Percentiles rank a stretch among this genome's conserved stretches.
Evolutionary conservation across 2,329 filamentous ascomycete genomes (phyloP).

Genomic region (Calonectria naviculata): DNA sequence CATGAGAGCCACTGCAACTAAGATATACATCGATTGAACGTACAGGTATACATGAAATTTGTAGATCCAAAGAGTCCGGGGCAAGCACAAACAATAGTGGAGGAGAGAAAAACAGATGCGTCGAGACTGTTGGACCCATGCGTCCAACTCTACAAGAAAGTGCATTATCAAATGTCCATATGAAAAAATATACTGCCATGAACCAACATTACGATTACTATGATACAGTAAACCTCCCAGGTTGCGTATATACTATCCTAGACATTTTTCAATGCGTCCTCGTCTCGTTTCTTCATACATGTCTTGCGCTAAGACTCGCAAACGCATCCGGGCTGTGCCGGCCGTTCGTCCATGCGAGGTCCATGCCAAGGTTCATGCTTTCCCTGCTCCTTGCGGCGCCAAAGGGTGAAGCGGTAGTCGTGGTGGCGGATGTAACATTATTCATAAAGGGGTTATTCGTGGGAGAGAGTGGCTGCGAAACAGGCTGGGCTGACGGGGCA

Average conservation of each 20-base stretch:
- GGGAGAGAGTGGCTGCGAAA: slow-evolving; percentile 50
- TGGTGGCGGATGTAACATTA: slow-evolving; percentile 41
- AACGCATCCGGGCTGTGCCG: slow-evolving; percentile 85
- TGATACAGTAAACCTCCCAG: slow-evolving; percentile 39
- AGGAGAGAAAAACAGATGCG: not conserved
- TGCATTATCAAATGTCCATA: slow-evolving; percentile 1
- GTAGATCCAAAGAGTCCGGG: not conserved
- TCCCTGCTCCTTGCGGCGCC: slow-evolving; percentile 67
- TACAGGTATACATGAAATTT: slow-evolving; percentile 46
- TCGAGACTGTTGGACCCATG: not conserved
- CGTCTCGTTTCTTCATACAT: slow-evolving; percentile 51
- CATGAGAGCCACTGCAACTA: not conserved
- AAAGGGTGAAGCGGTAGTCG: slow-evolving; percentile 50
- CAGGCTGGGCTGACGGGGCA: slow-evolving; percentile 40
- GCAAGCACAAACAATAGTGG: not conserved
- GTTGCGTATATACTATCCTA: slow-evolving; percentile 36
- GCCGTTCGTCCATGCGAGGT: slow-evolving; percentile 74
- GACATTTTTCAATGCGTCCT: slow-evolving; percentile 24
- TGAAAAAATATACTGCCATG: slow-evolving; percentile 25
- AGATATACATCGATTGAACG: not conserved
- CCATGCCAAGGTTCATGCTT: slow-evolving; percentile 74
- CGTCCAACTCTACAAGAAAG: not conserved
- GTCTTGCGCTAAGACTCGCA: slow-evolving; percentile 76
- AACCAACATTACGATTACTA: slow-evolving; percentile 42
- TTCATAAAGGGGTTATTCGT: slow-evolving; percentile 70